Percentiles rank a stretch among this genome's conserved stretches.
These are phyloP conservation scores for Starmerella khaoyaiensis DNA, from an alignment of 805 yeast genomes.

Conservation along the genomic window DNA sequence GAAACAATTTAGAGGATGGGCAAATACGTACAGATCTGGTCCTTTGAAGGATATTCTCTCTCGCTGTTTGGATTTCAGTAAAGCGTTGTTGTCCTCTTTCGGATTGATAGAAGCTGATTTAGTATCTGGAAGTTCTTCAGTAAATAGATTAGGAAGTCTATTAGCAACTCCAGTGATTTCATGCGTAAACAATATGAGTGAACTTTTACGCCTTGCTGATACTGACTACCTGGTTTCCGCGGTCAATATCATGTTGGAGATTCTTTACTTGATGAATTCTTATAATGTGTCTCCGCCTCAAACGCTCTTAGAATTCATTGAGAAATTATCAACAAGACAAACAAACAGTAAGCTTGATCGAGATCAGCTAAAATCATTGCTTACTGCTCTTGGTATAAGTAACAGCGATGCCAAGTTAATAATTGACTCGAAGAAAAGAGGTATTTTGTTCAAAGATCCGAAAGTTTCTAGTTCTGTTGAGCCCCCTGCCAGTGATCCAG, in stretches of 20 bases:
- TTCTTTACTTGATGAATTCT: slow-evolving; percentile 24
- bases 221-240: slow-evolving; percentile 39
- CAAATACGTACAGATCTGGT: slow-evolving; percentile 42
- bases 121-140: slow-evolving; percentile 2
- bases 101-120: slow-evolving; percentile 34
- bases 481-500: neutral
- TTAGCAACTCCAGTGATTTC: slow-evolving; percentile 33
- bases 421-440: slow-evolving; percentile 3
- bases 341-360: slow-evolving; percentile 58
- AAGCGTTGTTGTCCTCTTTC: slow-evolving; percentile 51
- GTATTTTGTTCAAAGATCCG: slow-evolving; percentile 2
- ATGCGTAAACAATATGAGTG: slow-evolving; percentile 56
- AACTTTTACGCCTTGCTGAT: slow-evolving; percentile 77
- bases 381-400: slow-evolving; percentile 23
- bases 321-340: slow-evolving; percentile 34
- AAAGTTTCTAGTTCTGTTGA: neutral
- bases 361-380: slow-evolving; percentile 50
- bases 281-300: slow-evolving; percentile 38
- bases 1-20: slow-evolving; percentile 62
- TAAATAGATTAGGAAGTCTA: slow-evolving; percentile 22
- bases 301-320: slow-evolving; percentile 42
- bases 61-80: slow-evolving; percentile 71
- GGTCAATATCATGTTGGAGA: slow-evolving; percentile 19
- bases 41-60: slow-evolving; percentile 69
- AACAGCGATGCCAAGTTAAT: slow-evolving; percentile 5